Conservation (phyloP, 768 basidiomycete species). For the Epithele typhae region DNA sequence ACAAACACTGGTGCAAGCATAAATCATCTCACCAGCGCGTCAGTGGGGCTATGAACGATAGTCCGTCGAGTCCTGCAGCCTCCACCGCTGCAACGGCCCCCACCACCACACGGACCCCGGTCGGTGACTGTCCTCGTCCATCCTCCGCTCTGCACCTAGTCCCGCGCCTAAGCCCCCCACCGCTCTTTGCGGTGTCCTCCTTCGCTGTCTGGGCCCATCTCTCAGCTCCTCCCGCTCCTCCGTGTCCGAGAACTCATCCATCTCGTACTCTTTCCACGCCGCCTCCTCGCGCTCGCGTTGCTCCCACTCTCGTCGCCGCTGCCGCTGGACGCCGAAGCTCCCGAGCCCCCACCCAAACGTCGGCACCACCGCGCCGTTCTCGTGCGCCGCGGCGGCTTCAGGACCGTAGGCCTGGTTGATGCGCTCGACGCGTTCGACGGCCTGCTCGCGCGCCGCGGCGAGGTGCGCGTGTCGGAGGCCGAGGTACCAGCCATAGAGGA, state of each 20-base stretch:
- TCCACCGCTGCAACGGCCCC: constrained; percentile 72
- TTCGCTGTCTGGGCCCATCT: background rate
- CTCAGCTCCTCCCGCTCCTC: background rate
- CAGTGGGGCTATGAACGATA: constrained; percentile 35
- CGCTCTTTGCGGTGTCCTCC: background rate
- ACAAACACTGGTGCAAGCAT: background rate
- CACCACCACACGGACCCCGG: constrained; percentile 69
- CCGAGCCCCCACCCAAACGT: constrained; percentile 70
- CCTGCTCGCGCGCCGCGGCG: constrained; percentile 65
- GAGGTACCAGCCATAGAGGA: constrained; percentile 52
- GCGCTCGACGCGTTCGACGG: constrained; percentile 60
- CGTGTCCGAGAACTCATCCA: constrained; percentile 5
- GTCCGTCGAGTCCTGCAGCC: constrained; percentile 70
- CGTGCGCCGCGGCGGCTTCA: constrained; percentile 20
- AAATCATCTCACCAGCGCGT: background rate
- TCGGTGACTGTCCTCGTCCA: constrained; percentile 10
- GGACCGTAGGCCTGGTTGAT: constrained; percentile 56
- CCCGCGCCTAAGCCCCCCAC: background rate
- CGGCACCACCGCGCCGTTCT: constrained; percentile 23
- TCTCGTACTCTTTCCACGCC: constrained; percentile 9
- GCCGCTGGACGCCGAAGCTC: constrained; percentile 52
- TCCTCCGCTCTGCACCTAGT: background rate
- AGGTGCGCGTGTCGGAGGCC: constrained; percentile 67
- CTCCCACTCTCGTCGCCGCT: constrained; percentile 24
- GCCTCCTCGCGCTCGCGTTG: constrained; percentile 24